Base-by-base conservation (phyloP, 495 filamentous ascomycete genomes). In the Xylaria intraflava region DNA sequence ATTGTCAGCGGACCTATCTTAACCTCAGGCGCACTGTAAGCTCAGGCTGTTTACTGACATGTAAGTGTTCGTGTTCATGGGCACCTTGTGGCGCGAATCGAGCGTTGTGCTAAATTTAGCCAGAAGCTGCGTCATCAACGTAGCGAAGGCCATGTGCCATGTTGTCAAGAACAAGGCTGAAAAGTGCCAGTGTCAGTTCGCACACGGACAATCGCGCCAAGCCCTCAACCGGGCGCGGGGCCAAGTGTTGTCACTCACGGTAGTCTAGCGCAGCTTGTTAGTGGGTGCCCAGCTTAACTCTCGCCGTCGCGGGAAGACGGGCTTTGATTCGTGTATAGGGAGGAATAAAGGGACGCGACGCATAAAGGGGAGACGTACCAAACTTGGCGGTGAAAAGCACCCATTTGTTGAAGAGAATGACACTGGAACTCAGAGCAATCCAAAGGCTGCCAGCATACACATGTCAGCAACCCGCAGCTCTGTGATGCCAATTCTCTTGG, bases 391-490 rank as follows among this genome's bases (percentile, higher is more conserved):
- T 83, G 64, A 83, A 78, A 33, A 91, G 76, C 54, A 92, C 85
- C 76, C 84, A 87, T 76, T 92, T 92, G 80, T 92, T 91, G 80
- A 90, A 92, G 42, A 91, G 69, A 60, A 92, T 92, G 56, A 89
- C 85, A 57, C 77, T 82, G 47, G 88, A 90, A 67, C 86, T 89
- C 61, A 90, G 69, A 40, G 82, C 68, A 58, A 92, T 91, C 88
- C 88, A 92, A 64, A 79, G 69, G 52, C 87, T 91, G 58, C 30
- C 17, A 19, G 16, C 35, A 38, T 11, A 41, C 35, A 35, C 36
- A 23, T 3, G 41, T 56, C 31, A 51, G 46, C 30, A 11, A 30
- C 12, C 22, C 36, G 29, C 22, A 40, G 35, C 29, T 45, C 29
- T 9, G 26, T 29, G 46, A 72, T 58, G 73, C 16, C 46, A 26